Conservation (phyloP, 2,329 filamentous ascomycete species). For the Alternaria consortialis region DNA sequence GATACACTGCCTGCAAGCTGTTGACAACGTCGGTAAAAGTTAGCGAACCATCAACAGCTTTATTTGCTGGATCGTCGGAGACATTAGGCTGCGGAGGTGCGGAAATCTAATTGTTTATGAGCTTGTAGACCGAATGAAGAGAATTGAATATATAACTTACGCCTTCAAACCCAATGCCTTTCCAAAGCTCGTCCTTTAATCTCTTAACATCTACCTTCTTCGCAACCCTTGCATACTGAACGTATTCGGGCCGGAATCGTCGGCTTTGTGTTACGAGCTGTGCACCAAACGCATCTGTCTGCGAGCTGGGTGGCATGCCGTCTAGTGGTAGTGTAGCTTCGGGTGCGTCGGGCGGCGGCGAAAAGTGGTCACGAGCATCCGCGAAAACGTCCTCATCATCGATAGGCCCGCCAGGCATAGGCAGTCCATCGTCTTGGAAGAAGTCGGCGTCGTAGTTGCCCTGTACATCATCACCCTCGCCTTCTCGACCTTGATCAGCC, state of each 20-base stretch:
- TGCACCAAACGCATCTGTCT: conserved; percentile 67
- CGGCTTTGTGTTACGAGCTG: conserved; percentile 70
- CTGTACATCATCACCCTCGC: conserved; percentile 65
- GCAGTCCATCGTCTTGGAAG: conserved; percentile 87
- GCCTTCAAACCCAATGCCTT: conserved; percentile 64
- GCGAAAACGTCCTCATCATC: conserved; percentile 77
- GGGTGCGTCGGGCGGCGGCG: conserved; percentile 65
- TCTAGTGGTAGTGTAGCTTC: conserved; percentile 39
- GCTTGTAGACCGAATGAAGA: background rate
- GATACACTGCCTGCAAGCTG: conserved; percentile 83
- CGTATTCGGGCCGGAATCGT: conserved; percentile 69
- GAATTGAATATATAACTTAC: conserved; percentile 32
- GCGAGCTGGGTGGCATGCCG: conserved; percentile 62
- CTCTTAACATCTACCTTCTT: conserved; percentile 73
- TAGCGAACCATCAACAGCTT: conserved; percentile 64
- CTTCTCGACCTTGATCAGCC: conserved; percentile 65
- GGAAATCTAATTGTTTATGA: conserved; percentile 30
- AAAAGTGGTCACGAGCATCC: conserved; percentile 81
- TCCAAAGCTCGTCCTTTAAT: conserved; percentile 72
- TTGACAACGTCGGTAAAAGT: conserved; percentile 95
- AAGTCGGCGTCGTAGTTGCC: conserved; percentile 97
- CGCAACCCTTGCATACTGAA: conserved; percentile 71
- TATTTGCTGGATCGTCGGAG: conserved; percentile 42
- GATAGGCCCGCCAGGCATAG: conserved; percentile 69
- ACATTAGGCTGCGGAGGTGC: conserved; percentile 24